Percentiles rank a stretch among this genome's conserved stretches.
Evolutionary conservation across 148 eudicot genomes (phyloP).

Genomic region (Silene conica): DNA sequence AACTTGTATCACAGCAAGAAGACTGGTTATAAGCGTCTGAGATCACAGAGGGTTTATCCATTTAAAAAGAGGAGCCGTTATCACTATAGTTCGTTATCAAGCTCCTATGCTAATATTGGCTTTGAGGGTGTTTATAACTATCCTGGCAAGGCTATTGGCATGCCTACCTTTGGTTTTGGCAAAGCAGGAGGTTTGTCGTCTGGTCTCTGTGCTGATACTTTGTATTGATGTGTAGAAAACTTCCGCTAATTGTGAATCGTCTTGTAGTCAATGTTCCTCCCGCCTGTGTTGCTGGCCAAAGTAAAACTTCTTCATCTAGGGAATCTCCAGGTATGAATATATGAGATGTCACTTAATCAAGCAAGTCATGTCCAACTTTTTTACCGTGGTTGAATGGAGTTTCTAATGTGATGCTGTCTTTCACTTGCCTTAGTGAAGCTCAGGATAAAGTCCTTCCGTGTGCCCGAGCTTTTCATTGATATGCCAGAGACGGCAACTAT

Average conservation of each 20-base stretch:
- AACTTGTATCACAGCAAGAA: slow-evolving; percentile 41
- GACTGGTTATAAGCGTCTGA: slow-evolving; percentile 44
- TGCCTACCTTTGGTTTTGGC: neutral
- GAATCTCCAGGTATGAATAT: slow-evolving; percentile 67
- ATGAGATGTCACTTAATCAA: neutral
- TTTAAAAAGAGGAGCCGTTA: slow-evolving; percentile 69
- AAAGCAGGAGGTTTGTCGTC: slow-evolving; percentile 36
- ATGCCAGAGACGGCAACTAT: slow-evolving; percentile 86
- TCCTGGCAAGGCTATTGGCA: slow-evolving; percentile 31
- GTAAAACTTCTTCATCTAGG: slow-evolving; percentile 39
- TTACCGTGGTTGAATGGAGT: slow-evolving; percentile 22
- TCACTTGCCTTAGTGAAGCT: slow-evolving; percentile 73
- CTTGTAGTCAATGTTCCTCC: slow-evolving; percentile 47
- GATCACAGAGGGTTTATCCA: slow-evolving; percentile 86
- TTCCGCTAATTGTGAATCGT: slow-evolving; percentile 15
- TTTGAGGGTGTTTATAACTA: slow-evolving; percentile 40
- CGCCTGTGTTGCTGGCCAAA: slow-evolving; percentile 44
- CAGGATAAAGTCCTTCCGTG: slow-evolving; percentile 82
- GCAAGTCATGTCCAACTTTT: slow-evolving; percentile 9
- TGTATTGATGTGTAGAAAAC: slow-evolving; percentile 2
- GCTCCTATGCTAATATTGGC: slow-evolving; percentile 37
- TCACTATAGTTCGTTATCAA: slow-evolving; percentile 35
- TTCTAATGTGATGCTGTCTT: slow-evolving; percentile 41
- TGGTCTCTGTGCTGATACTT: slow-evolving; percentile 12
- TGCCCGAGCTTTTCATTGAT: slow-evolving; percentile 89